Conservation (phyloP, 2,329 filamentous ascomycete species). For the Cladosporium sp. region DNA sequence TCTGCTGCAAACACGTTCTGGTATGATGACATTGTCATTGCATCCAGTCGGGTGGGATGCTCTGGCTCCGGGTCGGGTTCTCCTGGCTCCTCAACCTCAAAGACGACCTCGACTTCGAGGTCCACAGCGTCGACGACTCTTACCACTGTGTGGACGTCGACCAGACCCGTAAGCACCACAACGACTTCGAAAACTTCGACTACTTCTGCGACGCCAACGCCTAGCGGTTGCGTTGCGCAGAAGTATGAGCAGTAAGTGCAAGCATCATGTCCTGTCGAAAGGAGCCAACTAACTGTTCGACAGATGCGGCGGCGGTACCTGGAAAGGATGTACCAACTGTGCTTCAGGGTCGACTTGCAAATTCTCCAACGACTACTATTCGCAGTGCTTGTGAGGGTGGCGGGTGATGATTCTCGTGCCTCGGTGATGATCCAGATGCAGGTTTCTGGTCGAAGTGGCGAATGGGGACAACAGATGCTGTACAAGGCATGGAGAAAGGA, state of each 20-base stretch:
- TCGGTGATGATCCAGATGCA: too few relatives aligned
- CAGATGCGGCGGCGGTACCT: constrained; percentile 33
- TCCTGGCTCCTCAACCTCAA: constrained; percentile 1
- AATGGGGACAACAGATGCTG: too few relatives aligned
- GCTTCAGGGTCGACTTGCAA: constrained; percentile 32
- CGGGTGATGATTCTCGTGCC: neutral
- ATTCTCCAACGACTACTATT: constrained; percentile 33
- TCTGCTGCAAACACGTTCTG: constrained; percentile 59
- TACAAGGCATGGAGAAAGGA: too few relatives aligned
- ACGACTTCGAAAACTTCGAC: neutral
- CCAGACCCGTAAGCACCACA: neutral
- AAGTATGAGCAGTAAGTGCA: constrained; percentile 9
- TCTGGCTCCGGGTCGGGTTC: constrained; percentile 8
- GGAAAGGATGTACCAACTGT: constrained; percentile 33
- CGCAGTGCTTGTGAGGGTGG: constrained; percentile 27
- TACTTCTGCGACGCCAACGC: constrained; percentile 5
- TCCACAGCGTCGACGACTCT: neutral
- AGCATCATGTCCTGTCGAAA: neutral
- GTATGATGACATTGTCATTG: constrained; percentile 57
- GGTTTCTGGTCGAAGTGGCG: too few relatives aligned
- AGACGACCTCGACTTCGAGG: constrained; percentile 4
- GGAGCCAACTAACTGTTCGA: neutral
- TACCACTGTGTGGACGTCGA: neutral
- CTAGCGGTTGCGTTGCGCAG: constrained; percentile 8
- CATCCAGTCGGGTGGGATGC: constrained; percentile 48